Evolutionary conservation across 1,139 yeast species (phyloP).

Genomic region (Sugiyamaella pinicola): DNA sequence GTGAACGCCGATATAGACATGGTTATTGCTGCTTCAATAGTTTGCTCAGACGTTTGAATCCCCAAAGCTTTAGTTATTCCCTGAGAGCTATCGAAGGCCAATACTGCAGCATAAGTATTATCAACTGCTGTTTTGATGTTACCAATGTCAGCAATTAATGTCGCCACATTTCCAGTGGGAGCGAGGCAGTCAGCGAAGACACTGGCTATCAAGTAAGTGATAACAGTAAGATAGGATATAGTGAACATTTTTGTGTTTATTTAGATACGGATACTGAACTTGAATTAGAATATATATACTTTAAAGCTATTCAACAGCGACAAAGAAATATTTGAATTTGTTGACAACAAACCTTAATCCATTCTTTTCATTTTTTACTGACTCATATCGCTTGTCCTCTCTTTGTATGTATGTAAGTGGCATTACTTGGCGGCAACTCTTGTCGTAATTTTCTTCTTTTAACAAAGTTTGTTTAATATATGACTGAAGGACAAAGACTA

Average conservation of each 20-base stretch:
- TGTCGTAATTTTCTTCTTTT: too few species aligned
- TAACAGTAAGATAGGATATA: neutral
- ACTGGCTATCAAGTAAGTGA: neutral
- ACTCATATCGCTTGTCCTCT: too few species aligned
- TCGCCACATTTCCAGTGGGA: neutral
- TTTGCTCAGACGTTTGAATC: constrained; percentile 13
- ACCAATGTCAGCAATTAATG: neutral
- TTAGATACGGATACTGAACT: too few species aligned
- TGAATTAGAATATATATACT: too few species aligned
- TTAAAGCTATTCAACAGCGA: too few species aligned
- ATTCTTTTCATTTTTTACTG: too few species aligned
- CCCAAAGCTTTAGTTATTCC: constrained; percentile 15
- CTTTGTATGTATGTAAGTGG: neutral
- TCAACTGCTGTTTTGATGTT: constrained; percentile 1
- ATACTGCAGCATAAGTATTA: constrained; percentile 1
- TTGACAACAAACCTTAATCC: neutral
- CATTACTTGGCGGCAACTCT: neutral
- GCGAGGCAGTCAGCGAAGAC: neutral
- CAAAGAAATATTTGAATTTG: neutral
- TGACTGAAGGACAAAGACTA: neutral
- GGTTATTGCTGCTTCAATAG: constrained; percentile 7
- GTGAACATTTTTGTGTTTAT: neutral
- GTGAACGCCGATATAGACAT: constrained; percentile 2
- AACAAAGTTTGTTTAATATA: neutral
- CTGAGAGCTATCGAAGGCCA: constrained; percentile 6